These are phyloP conservation scores for Phytophthora cactorum DNA, from an alignment of 352 stramenopile genomes.

Conservation along the genomic window DNA sequence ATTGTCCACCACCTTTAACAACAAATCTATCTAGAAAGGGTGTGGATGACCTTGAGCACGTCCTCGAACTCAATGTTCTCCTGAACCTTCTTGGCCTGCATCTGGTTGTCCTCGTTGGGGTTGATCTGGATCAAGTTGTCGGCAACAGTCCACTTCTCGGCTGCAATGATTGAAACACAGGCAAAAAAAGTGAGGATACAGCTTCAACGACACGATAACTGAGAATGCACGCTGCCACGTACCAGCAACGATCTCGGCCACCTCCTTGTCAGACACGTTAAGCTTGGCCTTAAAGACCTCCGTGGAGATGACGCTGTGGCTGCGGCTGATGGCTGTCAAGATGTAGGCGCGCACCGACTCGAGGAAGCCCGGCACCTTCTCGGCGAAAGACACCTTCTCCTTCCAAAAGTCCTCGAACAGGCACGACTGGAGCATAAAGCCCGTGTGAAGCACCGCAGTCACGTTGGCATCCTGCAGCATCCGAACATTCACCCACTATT, in stretches of 20 bases:
- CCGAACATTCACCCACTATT: conserved; percentile 1
- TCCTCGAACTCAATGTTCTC: conserved; percentile 89
- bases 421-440: conserved; percentile 80
- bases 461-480: conserved; percentile 63
- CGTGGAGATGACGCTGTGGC: conserved; percentile 69
- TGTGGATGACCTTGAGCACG: conserved; percentile 88
- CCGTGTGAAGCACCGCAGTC: conserved; percentile 54
- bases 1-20: conserved; percentile 34
- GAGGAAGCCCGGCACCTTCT: conserved; percentile 71
- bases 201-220: conserved; percentile 5
- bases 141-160: conserved; percentile 74
- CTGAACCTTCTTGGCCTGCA: conserved; percentile 88
- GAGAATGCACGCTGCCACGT: conserved; percentile 17
- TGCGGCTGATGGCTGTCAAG: conserved; percentile 69
- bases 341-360: conserved; percentile 83
- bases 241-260: conserved; percentile 60
- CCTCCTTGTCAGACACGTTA: conserved; percentile 71
- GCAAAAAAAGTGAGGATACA: conserved; percentile 21
- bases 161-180: conserved; percentile 28
- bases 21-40: conserved; percentile 86
- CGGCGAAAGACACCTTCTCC: conserved; percentile 61
- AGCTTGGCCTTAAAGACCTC: conserved; percentile 73
- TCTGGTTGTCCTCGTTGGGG: conserved; percentile 85
- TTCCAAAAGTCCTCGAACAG: conserved; percentile 88
- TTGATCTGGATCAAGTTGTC: conserved; percentile 62